Conservation (phyloP, 306 rosid genomes). For the Alnus glutinosa region DNA sequence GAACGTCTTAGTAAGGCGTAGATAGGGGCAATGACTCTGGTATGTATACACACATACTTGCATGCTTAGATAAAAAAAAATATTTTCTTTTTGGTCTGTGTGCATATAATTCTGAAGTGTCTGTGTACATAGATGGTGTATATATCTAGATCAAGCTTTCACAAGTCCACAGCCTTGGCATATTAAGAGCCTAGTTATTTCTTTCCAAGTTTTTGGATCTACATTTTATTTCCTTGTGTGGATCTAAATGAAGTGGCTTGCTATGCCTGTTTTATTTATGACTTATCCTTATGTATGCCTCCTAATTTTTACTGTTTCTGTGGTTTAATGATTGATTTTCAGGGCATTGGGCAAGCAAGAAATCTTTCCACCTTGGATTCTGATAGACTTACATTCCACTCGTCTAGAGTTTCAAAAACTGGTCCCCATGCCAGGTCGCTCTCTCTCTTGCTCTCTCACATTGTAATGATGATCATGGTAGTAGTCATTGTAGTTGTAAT, state of each 20-base stretch:
- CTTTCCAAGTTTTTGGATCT: background rate
- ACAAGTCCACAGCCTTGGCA: slow-evolving; percentile 8
- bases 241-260: background rate
- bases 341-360: slow-evolving; percentile 75
- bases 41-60: background rate
- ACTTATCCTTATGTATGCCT: slow-evolving; percentile 13
- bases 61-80: background rate
- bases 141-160: slow-evolving; percentile 9
- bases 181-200: background rate
- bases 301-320: slow-evolving; percentile 21
- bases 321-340: slow-evolving; percentile 36
- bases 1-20: background rate
- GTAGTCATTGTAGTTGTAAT: background rate
- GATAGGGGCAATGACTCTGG: background rate
- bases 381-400: slow-evolving; percentile 84
- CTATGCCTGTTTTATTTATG: background rate
- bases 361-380: slow-evolving; percentile 64
- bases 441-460: slow-evolving; percentile 1
- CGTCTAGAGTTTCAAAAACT: slow-evolving; percentile 78
- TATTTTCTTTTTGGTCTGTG: background rate
- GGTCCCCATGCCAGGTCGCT: slow-evolving; percentile 65
- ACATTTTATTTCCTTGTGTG: background rate
- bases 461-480: background rate
- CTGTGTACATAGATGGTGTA: background rate
- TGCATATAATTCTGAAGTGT: background rate